Percentiles rank a stretch among this genome's conserved stretches.
Evolutionary conservation across 2,329 filamentous ascomycete genomes (phyloP).

Genomic region (Septoria petroselini): DNA sequence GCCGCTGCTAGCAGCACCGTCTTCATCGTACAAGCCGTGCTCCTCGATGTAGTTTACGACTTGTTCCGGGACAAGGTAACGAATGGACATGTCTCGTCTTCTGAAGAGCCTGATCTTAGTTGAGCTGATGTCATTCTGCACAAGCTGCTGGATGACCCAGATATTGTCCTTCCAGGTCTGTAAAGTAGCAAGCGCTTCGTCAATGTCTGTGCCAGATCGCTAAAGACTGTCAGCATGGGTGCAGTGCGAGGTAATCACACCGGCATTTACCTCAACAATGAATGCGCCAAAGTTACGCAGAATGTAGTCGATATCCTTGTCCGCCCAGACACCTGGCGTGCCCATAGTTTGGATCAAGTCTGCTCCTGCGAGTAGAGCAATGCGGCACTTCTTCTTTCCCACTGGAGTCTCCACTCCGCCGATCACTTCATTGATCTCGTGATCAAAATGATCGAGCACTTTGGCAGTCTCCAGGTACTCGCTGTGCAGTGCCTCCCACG

Average conservation of each 20-base stretch:
- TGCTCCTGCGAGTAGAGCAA: conserved; percentile 75
- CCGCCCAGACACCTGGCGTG: conserved; percentile 68
- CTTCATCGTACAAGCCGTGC: conserved; percentile 40
- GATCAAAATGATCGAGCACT: conserved; percentile 85
- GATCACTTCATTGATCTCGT: conserved; percentile 78
- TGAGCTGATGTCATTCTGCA: conserved; percentile 80
- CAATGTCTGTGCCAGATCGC: conserved; percentile 81
- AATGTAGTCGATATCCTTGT: conserved; percentile 82
- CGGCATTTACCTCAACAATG: conserved; percentile 56
- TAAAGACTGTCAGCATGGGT: conserved; percentile 39
- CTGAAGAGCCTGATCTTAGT: conserved; percentile 79
- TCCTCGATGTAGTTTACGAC: conserved; percentile 59
- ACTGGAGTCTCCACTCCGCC: conserved; percentile 69
- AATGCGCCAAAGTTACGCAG: conserved; percentile 78
- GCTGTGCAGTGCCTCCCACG: conserved; percentile 82
- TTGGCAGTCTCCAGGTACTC: conserved; percentile 84
- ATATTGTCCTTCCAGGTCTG: conserved; percentile 83
- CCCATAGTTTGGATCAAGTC: conserved; percentile 54
- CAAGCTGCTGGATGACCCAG: conserved; percentile 82
- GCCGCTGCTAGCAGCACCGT: conserved; percentile 32
- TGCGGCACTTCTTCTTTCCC: conserved; percentile 67
- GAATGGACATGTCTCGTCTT: conserved; percentile 75
- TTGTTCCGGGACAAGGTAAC: conserved; percentile 69
- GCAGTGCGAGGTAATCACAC: neutral
- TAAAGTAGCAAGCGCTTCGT: conserved; percentile 78